Evolutionary conservation across 2,329 filamentous ascomycete genomes (phyloP), one percentile per base, ranked within the genome.

Genomic region (Cordyceps fumosorosea): DNA sequence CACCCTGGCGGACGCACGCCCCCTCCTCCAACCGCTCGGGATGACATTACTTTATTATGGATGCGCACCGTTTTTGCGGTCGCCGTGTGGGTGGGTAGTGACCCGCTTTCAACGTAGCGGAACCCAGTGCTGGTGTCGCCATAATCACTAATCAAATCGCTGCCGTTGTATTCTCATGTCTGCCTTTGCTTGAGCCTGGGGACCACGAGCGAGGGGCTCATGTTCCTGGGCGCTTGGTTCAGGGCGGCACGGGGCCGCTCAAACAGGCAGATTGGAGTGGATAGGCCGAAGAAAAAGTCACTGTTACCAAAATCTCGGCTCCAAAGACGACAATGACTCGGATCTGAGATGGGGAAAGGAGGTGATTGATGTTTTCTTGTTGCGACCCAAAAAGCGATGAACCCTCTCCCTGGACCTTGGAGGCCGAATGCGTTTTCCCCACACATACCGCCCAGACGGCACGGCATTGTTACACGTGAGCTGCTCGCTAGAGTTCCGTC

Each of bases 91-190:
- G 20, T 45, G 24, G 29, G n/a, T 26, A 6, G 6, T 3, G 50
- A 20, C 50, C 58, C 58, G 53, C 58, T 44, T 47, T 34, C 48
- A 60, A 60, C 18, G 47, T 45, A 51, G 56, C 44, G 10, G 10
- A 12, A 37, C 47, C 57, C 26, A 20, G 12, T 51, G 14, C 56
- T 32, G 24, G 16, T 40, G 44, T 51, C 56, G 45, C 57, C 48
- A 52, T 24, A 51, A 60, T 60, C 51, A 60, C 58, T 60, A 60
- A 60, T 60, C 58, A 60, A 32, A 37, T 37, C 34, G 34, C 18
- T 37, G 32, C 18, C 10, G 50, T 18, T 18, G 44, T 11, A 5
- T n/a, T 22, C 10, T 2, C 12, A 18, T 47, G 45, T 18, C 45
- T 26, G 5, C 3, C 47, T 22, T 60, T 52, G 26, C 32, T 20